Evolutionary conservation across 306 rosid genomes (phyloP).

Genomic region (Pyrus betulifolia): DNA sequence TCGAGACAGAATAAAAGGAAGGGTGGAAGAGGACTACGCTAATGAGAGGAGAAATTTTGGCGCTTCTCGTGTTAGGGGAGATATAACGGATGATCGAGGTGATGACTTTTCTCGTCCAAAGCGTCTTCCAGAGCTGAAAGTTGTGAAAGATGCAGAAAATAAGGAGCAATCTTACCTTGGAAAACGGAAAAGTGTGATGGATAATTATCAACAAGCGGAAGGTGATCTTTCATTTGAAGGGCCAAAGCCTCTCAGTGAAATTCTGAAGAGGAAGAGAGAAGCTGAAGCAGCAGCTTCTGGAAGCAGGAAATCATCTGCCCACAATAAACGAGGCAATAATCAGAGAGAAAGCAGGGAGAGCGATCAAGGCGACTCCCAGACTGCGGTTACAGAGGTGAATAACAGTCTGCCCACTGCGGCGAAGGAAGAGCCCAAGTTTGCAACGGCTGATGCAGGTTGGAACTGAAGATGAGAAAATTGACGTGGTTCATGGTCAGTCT

Average conservation of each 20-base stretch:
- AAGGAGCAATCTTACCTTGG: slow-evolving; percentile 53
- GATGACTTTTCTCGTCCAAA: slow-evolving; percentile 52
- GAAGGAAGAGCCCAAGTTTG: slow-evolving; percentile 32
- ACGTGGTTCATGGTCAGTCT: slow-evolving; percentile 22
- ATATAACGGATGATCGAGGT: slow-evolving; percentile 30
- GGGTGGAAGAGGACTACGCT: slow-evolving; percentile 36
- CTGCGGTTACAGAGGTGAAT: slow-evolving; percentile 9
- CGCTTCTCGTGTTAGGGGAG: slow-evolving; percentile 37
- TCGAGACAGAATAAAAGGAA: slow-evolving; percentile 70
- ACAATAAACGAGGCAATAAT: slow-evolving; percentile 14
- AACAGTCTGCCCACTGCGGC: slow-evolving; percentile 16
- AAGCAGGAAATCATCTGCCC: slow-evolving; percentile 26
- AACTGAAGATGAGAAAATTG: slow-evolving; percentile 22
- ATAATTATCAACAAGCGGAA: slow-evolving; percentile 37
- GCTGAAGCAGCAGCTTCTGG: slow-evolving; percentile 32
- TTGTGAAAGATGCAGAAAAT: slow-evolving; percentile 29
- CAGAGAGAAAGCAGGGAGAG: slow-evolving; percentile 23
- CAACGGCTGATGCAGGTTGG: slow-evolving; percentile 27
- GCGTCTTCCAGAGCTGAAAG: slow-evolving; percentile 62
- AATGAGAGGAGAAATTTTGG: slow-evolving; percentile 43
- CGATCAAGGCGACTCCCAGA: slow-evolving; percentile 17
- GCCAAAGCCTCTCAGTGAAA: slow-evolving; percentile 91
- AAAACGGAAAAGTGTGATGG: slow-evolving; percentile 39
- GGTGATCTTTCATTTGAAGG: slow-evolving; percentile 65
- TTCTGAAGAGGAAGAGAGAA: slow-evolving; percentile 74